Base-by-base conservation (phyloP, 2,329 filamentous ascomycete genomes). In the Paecilomyces variotii region DNA sequence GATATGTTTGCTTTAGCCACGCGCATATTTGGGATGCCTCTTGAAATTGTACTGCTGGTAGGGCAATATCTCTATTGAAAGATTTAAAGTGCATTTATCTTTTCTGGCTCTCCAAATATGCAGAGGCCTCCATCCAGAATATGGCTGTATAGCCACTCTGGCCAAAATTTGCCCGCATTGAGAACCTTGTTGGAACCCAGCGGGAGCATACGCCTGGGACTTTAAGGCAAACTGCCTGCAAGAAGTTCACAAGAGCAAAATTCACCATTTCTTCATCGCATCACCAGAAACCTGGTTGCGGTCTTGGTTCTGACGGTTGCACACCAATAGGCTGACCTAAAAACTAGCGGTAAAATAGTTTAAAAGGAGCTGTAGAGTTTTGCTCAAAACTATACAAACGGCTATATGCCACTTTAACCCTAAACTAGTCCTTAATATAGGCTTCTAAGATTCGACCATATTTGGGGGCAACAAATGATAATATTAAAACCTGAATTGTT, bases 361-460 rank as follows among this genome's bases (percentile, higher is more conserved):
- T 12, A 7, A 2, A 54, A 61, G 60, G 67, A 66, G 35, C 12
- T 66, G 34, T 65, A 66, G 53, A 63, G 2, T 39, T 39, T 14
- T 39, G 4, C 35, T 39, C 35, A 39, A 39, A 39, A 39, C 35
- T 39, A 6, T 39, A 39, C 35, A 39, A 12, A 7, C 12, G 35
- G 6, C 35, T 39, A n/a, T 12, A 39, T 39, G 35, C 35, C 12
- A 39, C 35, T 10, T 32, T 32, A n/a, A 39, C 35, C 12, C 4
- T 39, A 1, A 2, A n/a, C 12, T 39, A 12, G 12, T 39, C 12
- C 14, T 39, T 5, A 4, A 39, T 39, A 14, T 39, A 39, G 35
- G 35, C 12, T n/a, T 39, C 2, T 5, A 39, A n/a, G 2, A 39
- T 19, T 19, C 35, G 35, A 1, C 12, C 35, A n/a, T 39, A 2